Evolutionary conservation across 371 early-diverging fungal genomes (phyloP).

Genomic region (Blakeslea trispora): DNA sequence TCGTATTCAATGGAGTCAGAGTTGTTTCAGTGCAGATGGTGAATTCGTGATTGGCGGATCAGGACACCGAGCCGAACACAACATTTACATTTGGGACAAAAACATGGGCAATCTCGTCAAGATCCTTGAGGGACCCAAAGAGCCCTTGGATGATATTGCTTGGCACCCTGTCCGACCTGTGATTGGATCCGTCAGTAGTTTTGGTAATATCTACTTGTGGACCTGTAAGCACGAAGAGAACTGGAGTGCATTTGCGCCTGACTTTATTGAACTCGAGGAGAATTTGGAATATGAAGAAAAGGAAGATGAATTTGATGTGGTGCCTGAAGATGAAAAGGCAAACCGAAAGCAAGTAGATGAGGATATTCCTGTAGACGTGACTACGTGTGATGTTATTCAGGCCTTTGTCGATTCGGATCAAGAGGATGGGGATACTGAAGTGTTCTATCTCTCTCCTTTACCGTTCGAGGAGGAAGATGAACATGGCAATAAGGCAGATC

Average conservation of each 20-base stretch:
- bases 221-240: slow-evolving; percentile 79
- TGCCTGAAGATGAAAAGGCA: slow-evolving; percentile 53
- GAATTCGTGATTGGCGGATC: slow-evolving; percentile 88
- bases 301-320: slow-evolving; percentile 93
- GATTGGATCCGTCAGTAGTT: slow-evolving; percentile 79
- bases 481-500: background rate
- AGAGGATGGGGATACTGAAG: slow-evolving; percentile 54
- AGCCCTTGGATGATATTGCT: slow-evolving; percentile 81
- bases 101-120: slow-evolving; percentile 80
- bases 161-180: slow-evolving; percentile 91
- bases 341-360: slow-evolving; percentile 55
- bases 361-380: slow-evolving; percentile 61
- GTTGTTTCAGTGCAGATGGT: slow-evolving; percentile 80
- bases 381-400: slow-evolving; percentile 64
- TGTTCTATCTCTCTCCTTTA: slow-evolving; percentile 36
- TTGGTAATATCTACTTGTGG: slow-evolving; percentile 88
- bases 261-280: slow-evolving; percentile 88
- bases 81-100: slow-evolving; percentile 93
- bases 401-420: slow-evolving; percentile 68
- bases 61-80: slow-evolving; percentile 82
- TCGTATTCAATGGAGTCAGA: slow-evolving; percentile 82
- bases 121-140: slow-evolving; percentile 90
- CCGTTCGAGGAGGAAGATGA: slow-evolving; percentile 16
- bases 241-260: slow-evolving; percentile 94
- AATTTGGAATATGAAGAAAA: slow-evolving; percentile 90